phyloP scores from a whole-genome alignment of 1,139 yeast species.

The Taphrina confusa region DNA sequence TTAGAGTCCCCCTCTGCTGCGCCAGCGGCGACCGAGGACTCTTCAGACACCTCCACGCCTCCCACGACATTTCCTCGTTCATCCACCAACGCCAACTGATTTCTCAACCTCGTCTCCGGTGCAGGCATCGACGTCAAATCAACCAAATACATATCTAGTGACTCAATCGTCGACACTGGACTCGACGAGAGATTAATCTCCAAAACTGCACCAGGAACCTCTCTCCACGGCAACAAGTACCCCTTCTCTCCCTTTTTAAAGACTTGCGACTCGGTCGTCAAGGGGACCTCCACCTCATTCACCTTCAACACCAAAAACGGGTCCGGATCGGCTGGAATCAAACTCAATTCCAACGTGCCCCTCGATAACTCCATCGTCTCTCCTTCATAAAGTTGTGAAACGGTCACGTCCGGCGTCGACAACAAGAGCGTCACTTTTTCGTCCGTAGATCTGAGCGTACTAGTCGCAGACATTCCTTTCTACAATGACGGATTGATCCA shows the following conservation, averaged over 20 bases:
- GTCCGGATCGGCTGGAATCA: conserved; percentile 12
- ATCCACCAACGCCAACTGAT: conserved; percentile 27
- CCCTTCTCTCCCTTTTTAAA: conserved; percentile 22
- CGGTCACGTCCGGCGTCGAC: conserved; percentile 1
- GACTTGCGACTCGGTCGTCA: conserved; percentile 22
- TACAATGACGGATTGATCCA: background rate
- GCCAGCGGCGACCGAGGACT: conserved; percentile 1
- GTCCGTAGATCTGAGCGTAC: background rate
- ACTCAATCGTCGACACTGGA: background rate
- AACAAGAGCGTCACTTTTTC: conserved; percentile 14
- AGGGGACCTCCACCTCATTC: conserved; percentile 18
- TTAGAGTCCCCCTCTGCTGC: conserved; percentile 2
- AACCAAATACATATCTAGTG: conserved; percentile 25
- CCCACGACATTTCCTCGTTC: conserved; percentile 21
- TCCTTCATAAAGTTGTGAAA: conserved; percentile 28
- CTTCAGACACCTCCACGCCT: conserved; percentile 9
- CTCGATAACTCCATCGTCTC: background rate
- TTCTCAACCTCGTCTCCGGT: conserved; percentile 21
- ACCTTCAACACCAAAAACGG: conserved; percentile 12
- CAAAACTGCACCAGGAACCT: conserved; percentile 25
- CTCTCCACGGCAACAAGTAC: conserved; percentile 15
- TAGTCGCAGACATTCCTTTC: background rate
- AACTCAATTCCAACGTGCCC: conserved; percentile 7
- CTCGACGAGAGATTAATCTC: background rate
- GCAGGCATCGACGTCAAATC: conserved; percentile 33